Percentiles rank a stretch among this genome's conserved stretches.
Conservation (phyloP, 352 stramenopile genomes). For the Globisporangium viniferum region DNA sequence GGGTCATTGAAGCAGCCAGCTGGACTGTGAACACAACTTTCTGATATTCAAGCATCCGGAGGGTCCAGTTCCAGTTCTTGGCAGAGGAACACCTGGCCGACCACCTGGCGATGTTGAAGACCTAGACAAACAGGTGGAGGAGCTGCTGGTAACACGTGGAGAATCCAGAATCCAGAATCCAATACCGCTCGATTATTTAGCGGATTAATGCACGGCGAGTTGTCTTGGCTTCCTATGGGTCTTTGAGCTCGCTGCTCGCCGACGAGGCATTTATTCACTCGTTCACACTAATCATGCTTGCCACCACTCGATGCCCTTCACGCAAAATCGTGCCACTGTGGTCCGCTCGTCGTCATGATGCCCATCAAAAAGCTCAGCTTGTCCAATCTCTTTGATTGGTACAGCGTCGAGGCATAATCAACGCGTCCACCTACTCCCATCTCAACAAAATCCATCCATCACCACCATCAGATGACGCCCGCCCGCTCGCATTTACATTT, state of each 20-base stretch:
- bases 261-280: neutral
- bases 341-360: neutral
- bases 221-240: neutral
- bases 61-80: neutral
- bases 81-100: neutral
- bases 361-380: neutral
- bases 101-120: neutral
- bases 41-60: neutral
- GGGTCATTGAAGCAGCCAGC: no score
- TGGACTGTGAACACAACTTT: neutral
- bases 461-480: no score
- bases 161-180: neutral
- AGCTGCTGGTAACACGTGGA: neutral
- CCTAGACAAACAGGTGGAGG: neutral
- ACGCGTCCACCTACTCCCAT: neutral
- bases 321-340: neutral
- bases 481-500: no score
- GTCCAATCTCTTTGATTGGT: neutral
- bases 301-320: neutral
- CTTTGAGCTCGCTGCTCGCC: neutral
- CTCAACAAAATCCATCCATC: neutral
- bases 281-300: neutral
- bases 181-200: neutral
- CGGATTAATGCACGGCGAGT: neutral
- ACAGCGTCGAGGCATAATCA: neutral